Percentiles rank a stretch among this genome's conserved stretches.
Conservation (phyloP, 83 land plant genomes). For the Picea abies region DNA sequence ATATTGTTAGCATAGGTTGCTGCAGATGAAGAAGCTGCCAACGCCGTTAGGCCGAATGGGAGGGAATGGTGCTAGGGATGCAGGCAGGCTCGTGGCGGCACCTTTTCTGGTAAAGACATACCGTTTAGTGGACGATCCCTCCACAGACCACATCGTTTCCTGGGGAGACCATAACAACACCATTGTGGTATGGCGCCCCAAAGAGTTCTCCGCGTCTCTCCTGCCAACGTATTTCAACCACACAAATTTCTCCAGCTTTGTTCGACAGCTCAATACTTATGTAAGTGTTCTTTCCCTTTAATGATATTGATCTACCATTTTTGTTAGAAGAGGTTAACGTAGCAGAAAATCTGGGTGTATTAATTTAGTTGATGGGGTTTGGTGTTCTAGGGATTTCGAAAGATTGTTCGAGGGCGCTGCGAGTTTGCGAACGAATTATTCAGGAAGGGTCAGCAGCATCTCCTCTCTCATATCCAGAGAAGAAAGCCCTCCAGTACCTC, state of each 20-base stretch:
- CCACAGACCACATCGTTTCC: slow-evolving; percentile 39
- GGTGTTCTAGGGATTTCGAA: slow-evolving; percentile 4
- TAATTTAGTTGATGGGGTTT: neutral
- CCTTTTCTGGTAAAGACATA: slow-evolving; percentile 66
- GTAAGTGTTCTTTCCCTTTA: slow-evolving; percentile 25
- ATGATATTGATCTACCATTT: no score
- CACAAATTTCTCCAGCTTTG: slow-evolving; percentile 73
- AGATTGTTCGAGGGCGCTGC: neutral
- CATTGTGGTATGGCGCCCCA: slow-evolving; percentile 48
- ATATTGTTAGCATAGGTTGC: no score
- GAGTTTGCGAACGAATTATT: neutral
- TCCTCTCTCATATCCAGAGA: slow-evolving; percentile 12
- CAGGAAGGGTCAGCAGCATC: neutral
- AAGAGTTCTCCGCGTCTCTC: slow-evolving; percentile 38
- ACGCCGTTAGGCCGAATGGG: no score
- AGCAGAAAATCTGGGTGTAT: no score
- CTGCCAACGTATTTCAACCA: slow-evolving; percentile 61
- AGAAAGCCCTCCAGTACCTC: neutral
- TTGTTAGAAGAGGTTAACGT: no score
- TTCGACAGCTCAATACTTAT: slow-evolving; percentile 70
- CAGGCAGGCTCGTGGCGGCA: slow-evolving; percentile 1
- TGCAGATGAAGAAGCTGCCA: no score
- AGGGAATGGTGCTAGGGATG: no score
- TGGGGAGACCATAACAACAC: slow-evolving; percentile 57
- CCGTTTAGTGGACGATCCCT: slow-evolving; percentile 55